These are phyloP conservation scores for Paragyromitra xinjiangensis DNA, from an alignment of 495 filamentous ascomycete genomes.

Conservation along the genomic window DNA sequence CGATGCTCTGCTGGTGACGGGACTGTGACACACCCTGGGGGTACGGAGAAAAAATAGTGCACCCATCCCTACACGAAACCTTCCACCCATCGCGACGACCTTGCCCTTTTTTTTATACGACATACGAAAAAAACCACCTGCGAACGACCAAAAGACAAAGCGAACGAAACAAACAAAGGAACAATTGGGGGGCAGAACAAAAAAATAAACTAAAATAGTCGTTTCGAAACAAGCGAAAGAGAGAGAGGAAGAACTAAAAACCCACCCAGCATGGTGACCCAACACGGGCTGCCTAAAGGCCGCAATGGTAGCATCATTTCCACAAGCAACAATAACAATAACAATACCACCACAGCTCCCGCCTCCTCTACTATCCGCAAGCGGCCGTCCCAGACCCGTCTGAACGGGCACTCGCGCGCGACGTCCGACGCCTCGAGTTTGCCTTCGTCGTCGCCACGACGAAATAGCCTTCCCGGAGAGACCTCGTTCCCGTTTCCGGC, in stretches of 20 bases:
- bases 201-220: not conserved
- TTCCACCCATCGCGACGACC: not conserved
- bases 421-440: conserved; percentile 24
- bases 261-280: conserved; percentile 39
- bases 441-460: conserved; percentile 15
- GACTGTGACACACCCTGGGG: conserved; percentile 4
- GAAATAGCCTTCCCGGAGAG: conserved; percentile 36
- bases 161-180: not conserved
- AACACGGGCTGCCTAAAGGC: conserved; percentile 36
- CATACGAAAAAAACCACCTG: not conserved
- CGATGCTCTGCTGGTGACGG: conserved; percentile 9
- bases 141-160: not conserved
- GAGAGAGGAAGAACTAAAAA: conserved; percentile 12
- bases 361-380: conserved; percentile 19
- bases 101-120: not conserved
- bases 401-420: conserved; percentile 33
- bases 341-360: conserved; percentile 18
- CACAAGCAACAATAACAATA: conserved; percentile 4
- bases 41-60: not conserved
- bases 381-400: conserved; percentile 11
- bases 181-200: not conserved
- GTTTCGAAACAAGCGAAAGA: conserved; percentile 16
- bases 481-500: conserved; percentile 20
- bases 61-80: not conserved
- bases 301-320: conserved; percentile 10